Percentiles rank a stretch among this genome's conserved stretches.
Conservation (phyloP, 441 rosid species). For the Cnidoscolus chayamansa region DNA sequence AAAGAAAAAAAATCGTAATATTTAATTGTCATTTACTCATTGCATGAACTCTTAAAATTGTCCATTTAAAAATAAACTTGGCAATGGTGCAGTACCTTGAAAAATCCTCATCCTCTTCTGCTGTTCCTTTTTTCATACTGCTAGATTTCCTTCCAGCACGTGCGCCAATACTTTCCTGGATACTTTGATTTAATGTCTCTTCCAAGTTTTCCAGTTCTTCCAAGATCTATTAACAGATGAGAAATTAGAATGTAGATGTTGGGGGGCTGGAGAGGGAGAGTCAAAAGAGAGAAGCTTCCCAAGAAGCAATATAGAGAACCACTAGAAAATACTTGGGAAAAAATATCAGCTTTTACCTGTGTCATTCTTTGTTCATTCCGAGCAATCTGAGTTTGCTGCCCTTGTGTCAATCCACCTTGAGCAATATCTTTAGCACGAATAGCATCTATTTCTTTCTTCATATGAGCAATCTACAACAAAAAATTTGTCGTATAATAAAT, state of each 20-base stretch:
- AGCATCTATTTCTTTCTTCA: slow-evolving; percentile 94
- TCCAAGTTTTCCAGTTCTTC: slow-evolving; percentile 98
- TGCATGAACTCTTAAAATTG: slow-evolving; percentile 12
- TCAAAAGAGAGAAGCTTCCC: not conserved
- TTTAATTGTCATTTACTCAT: not conserved
- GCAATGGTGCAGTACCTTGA: slow-evolving; percentile 48
- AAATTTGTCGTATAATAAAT: slow-evolving; percentile 12
- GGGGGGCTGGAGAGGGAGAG: too few relatives aligned
- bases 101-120: slow-evolving; percentile 59
- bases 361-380: slow-evolving; percentile 92
- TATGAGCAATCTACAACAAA: slow-evolving; percentile 77
- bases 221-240: slow-evolving; percentile 45
- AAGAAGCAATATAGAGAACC: slow-evolving; percentile 12
- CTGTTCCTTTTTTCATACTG: slow-evolving; percentile 49
- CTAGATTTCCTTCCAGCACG: slow-evolving; percentile 47
- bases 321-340: not conserved
- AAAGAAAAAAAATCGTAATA: not conserved
- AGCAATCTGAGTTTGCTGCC: slow-evolving; percentile 98
- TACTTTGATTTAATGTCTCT: slow-evolving; percentile 91
- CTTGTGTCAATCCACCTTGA: slow-evolving; percentile 97
- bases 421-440: slow-evolving; percentile 93
- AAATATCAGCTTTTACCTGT: slow-evolving; percentile 44
- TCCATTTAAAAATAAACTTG: slow-evolving; percentile 14
- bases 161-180: slow-evolving; percentile 91
- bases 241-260: slow-evolving; percentile 11